Percentiles rank a stretch among this genome's conserved stretches.
phyloP scores from a whole-genome alignment of 805 yeast genomes.

The Soucietia sequanensis region DNA sequence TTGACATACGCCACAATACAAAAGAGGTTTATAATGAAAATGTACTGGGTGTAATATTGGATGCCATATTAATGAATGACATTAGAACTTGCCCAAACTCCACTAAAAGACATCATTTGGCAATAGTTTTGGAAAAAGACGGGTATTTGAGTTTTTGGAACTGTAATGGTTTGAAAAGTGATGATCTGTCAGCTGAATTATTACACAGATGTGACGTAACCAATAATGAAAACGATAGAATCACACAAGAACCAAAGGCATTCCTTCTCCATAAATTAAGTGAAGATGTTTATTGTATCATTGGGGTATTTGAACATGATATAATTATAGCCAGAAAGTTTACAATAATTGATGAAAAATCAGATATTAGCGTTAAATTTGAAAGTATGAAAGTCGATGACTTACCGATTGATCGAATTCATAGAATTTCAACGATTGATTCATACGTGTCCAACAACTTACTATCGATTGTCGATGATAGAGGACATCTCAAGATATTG shows the following conservation, averaged over 20 bases:
- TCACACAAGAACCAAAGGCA: constrained; percentile 18
- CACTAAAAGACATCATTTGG: constrained; percentile 28
- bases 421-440: constrained; percentile 57
- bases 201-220: constrained; percentile 14
- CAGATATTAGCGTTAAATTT: constrained; percentile 3
- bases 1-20: constrained; percentile 18
- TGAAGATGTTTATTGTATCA: constrained; percentile 34
- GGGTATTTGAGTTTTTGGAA: constrained; percentile 59
- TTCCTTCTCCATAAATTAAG: constrained; percentile 16
- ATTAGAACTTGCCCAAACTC: constrained; percentile 16
- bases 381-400: not conserved
- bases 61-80: constrained; percentile 35
- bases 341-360: constrained; percentile 11
- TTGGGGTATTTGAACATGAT: constrained; percentile 47
- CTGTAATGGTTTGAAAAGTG: constrained; percentile 38
- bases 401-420: constrained; percentile 40
- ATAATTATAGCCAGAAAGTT: constrained; percentile 44
- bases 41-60: constrained; percentile 21
- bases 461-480: constrained; percentile 55
- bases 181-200: constrained; percentile 29
- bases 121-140: constrained; percentile 27
- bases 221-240: constrained; percentile 6
- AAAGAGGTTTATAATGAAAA: not conserved
- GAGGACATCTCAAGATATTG: constrained; percentile 22
- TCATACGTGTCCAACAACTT: constrained; percentile 46